phyloP scores from a whole-genome alignment of 441 rosid species.

The Rhodomyrtus psidioides region DNA sequence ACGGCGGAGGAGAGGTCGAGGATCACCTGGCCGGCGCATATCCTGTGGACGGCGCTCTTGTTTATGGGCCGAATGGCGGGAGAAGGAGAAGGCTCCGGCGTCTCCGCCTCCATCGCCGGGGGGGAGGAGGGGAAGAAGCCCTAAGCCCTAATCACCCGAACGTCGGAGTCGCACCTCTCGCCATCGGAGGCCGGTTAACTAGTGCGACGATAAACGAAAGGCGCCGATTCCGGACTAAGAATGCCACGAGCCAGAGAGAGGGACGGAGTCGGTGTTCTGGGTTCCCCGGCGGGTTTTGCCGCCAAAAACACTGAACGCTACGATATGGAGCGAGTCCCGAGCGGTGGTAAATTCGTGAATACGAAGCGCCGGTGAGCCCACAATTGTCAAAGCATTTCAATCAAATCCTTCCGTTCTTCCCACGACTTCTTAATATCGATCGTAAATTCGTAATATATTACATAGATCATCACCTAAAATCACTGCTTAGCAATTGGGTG shows the following conservation, averaged over 20 bases:
- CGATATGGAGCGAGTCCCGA: background rate
- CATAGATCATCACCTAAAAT: no score
- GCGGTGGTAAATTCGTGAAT: background rate
- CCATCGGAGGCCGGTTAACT: background rate
- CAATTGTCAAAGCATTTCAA: background rate
- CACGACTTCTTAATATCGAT: no score
- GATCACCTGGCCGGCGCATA: constrained; percentile 92
- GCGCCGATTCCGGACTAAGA: background rate
- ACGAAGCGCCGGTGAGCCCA: background rate
- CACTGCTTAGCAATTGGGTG: no score
- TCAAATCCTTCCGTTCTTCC: no score
- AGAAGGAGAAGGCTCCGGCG: constrained; percentile 9
- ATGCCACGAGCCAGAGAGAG: background rate
- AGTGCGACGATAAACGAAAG: background rate
- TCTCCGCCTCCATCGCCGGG: constrained; percentile 20
- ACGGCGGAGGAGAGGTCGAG: constrained; percentile 88
- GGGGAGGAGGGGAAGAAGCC: background rate
- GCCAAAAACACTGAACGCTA: background rate
- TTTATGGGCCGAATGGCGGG: constrained; percentile 62
- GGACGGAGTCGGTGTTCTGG: background rate
- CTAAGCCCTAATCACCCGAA: background rate
- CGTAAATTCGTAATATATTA: no score
- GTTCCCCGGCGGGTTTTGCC: background rate
- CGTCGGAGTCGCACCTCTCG: background rate
- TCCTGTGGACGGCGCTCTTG: constrained; percentile 66